phyloP scores from a whole-genome alignment of 352 stramenopile species.

The Pythium rishiriense region DNA sequence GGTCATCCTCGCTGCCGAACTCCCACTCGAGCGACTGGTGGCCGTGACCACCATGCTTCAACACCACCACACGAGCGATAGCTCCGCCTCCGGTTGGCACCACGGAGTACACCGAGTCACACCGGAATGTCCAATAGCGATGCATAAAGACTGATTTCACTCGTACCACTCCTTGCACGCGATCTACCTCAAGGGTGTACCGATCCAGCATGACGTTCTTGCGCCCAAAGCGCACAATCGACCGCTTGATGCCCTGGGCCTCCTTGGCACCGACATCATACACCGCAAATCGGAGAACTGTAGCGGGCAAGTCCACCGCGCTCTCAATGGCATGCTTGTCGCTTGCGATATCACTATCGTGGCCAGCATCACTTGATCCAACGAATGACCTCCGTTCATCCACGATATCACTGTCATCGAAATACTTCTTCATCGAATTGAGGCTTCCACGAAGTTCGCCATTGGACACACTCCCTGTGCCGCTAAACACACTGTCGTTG shows the following conservation, averaged over 20 bases:
- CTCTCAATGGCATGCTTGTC: conserved; percentile 5
- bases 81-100: conserved; percentile 31
- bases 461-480: conserved; percentile 15
- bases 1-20: conserved; percentile 73
- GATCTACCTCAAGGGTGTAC: conserved; percentile 81
- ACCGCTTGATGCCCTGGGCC: conserved; percentile 49
- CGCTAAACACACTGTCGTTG: conserved; percentile 18
- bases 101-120: conserved; percentile 50
- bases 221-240: conserved; percentile 55
- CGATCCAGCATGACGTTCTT: conserved; percentile 72
- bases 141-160: conserved; percentile 86
- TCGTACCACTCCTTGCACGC: conserved; percentile 62
- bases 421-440: conserved; percentile 49
- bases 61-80: conserved; percentile 44
- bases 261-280: conserved; percentile 74
- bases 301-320: conserved; percentile 42
- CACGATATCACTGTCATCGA: conserved; percentile 85
- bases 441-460: conserved; percentile 32
- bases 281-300: conserved; percentile 71
- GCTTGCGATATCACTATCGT: conserved; percentile 6
- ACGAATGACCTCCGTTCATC: conserved; percentile 34
- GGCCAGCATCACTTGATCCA: conserved; percentile 14
- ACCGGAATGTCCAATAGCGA: conserved; percentile 78
- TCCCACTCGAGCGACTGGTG: conserved; percentile 66
- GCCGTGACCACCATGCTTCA: conserved; percentile 56